A percentile compares a stretch with the other conserved stretches of the same genome.
Conservation (phyloP, 345 rosid species). For the Pugionium cornutum region DNA sequence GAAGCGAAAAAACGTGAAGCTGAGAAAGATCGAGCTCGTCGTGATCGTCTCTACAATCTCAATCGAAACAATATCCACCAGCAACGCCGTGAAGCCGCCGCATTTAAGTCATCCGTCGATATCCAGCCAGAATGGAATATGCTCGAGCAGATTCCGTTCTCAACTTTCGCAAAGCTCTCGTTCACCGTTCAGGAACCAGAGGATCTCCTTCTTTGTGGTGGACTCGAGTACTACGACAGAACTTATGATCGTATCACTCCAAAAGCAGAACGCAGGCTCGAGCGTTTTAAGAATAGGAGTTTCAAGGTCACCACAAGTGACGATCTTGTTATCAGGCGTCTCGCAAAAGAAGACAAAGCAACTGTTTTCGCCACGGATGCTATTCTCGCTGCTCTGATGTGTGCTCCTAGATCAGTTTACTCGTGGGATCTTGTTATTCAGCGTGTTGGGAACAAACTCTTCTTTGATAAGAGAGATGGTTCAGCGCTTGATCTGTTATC, state of each 20-base stretch:
- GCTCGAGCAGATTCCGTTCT: conserved; percentile 96
- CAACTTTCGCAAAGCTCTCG: conserved; percentile 78
- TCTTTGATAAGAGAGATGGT: conserved; percentile 91
- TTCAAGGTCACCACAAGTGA: conserved; percentile 96
- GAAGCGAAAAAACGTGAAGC: conserved; percentile 85
- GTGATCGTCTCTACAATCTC: conserved; percentile 71
- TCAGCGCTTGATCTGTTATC: conserved; percentile 87
- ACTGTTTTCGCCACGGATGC: conserved; percentile 91
- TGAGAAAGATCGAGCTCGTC: conserved; percentile 92
- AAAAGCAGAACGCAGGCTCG: conserved; percentile 77
- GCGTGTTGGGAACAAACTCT: conserved; percentile 88
- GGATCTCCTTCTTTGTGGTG: conserved; percentile 77
- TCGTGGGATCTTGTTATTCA: conserved; percentile 98
- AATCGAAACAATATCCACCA: conserved; percentile 70
- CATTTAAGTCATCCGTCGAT: conserved; percentile 83
- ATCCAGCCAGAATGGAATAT: conserved; percentile 98
- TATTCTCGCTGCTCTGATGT: conserved; percentile 79
- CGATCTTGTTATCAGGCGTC: conserved; percentile 82
- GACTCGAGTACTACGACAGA: conserved; percentile 70
- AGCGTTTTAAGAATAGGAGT: conserved; percentile 83
- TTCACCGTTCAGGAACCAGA: conserved; percentile 81
- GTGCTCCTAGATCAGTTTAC: conserved; percentile 93
- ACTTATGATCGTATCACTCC: conserved; percentile 81
- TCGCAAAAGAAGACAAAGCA: conserved; percentile 91
- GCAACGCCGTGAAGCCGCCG: conserved; percentile 83